phyloP scores from a whole-genome alignment of 2,329 filamentous ascomycete genomes.

The Furcasterigmium sp. region DNA sequence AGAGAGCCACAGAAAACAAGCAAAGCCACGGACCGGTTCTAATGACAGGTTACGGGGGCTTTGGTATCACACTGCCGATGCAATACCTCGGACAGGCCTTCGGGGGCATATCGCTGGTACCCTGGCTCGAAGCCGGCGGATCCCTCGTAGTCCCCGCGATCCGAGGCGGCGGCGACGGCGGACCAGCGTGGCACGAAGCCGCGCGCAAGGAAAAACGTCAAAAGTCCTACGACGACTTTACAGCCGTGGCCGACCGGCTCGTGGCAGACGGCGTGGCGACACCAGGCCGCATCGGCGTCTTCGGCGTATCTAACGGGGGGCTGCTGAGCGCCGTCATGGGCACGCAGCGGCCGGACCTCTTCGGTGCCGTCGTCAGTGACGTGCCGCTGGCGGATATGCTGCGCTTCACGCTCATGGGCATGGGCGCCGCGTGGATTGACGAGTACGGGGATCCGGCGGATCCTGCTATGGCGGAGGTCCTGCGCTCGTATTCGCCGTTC shows the following conservation, averaged over 20 bases:
- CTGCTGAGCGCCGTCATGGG: not conserved
- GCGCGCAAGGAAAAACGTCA: conserved; percentile 1
- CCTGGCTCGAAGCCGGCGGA: conserved; percentile 1
- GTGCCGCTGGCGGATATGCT: conserved; percentile 4
- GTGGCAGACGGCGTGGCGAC: not conserved
- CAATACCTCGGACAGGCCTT: not conserved
- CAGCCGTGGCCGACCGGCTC: conserved; percentile 1
- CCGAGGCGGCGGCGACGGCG: conserved; percentile 3
- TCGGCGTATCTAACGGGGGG: conserved; percentile 1
- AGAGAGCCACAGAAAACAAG: too few species aligned
- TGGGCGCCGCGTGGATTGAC: conserved; percentile 1
- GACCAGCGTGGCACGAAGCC: conserved; percentile 1
- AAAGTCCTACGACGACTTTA: conserved; percentile 4
- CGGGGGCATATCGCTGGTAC: conserved; percentile 1
- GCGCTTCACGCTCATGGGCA: not conserved
- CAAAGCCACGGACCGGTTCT: not conserved
- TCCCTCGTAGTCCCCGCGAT: not conserved
- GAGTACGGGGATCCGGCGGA: conserved; percentile 2
- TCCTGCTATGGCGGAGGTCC: not conserved
- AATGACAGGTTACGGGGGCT: conserved; percentile 1
- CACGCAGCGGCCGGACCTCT: conserved; percentile 1
- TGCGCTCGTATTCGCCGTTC: conserved; percentile 2
- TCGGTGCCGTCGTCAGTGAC: conserved; percentile 3
- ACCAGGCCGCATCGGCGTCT: conserved; percentile 1
- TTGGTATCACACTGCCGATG: not conserved